Evolutionary conservation across 2,329 filamentous ascomycete species (phyloP).

Genomic region (Cladosporium halotolerans): DNA sequence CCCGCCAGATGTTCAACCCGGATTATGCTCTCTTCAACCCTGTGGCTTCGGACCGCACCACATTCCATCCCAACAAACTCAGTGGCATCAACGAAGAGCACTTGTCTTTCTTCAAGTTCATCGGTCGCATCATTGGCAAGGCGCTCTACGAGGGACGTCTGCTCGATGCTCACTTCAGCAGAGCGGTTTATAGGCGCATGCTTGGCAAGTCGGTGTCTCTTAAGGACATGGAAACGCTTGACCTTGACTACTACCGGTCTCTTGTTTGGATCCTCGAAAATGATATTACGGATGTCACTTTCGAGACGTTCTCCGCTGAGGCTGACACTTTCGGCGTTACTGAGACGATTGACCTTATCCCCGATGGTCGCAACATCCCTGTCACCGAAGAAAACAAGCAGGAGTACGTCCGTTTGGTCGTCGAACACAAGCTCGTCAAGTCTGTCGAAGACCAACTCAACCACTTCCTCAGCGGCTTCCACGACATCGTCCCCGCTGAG

Average conservation of each 20-base stretch:
- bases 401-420: conserved; percentile 89
- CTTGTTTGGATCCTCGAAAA: conserved; percentile 98
- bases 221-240: conserved; percentile 98
- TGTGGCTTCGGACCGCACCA: conserved; percentile 93
- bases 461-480: conserved; percentile 77
- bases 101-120: conserved; percentile 98
- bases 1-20: conserved; percentile 97
- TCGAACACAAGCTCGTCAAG: conserved; percentile 85
- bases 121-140: conserved; percentile 96
- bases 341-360: conserved; percentile 77
- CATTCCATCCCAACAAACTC: conserved; percentile 94
- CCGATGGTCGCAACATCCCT: conserved; percentile 81
- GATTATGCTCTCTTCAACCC: conserved; percentile 96
- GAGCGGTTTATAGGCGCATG: conserved; percentile 96
- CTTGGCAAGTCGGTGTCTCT: conserved; percentile 90
- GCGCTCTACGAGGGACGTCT: conserved; percentile 93
- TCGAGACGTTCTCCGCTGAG: conserved; percentile 90
- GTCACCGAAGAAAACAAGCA: conserved; percentile 99
- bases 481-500: conserved; percentile 93
- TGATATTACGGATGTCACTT: conserved; percentile 96
- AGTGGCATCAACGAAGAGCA: conserved; percentile 94
- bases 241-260: conserved; percentile 98
- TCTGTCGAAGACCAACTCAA: conserved; percentile 94
- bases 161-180: conserved; percentile 96
- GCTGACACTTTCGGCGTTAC: conserved; percentile 90